These are phyloP conservation scores for Cryptococcus neoformans DNA, from an alignment of 1,284 basidiomycete species.

Conservation along the genomic window DNA sequence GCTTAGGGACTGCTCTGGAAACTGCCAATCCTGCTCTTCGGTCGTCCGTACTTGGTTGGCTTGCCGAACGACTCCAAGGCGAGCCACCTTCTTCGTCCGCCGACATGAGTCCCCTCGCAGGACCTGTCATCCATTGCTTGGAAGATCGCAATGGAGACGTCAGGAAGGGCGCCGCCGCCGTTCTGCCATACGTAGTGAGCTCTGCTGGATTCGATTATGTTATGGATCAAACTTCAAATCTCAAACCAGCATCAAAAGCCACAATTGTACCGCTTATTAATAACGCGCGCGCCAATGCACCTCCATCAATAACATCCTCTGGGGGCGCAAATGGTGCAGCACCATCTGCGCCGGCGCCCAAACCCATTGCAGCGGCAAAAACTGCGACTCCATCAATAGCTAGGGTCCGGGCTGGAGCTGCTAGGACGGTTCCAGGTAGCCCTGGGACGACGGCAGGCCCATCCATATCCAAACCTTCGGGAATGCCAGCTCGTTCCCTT, in stretches of 20 bases:
- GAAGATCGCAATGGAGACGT: constrained; percentile 93
- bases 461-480: constrained; percentile 15
- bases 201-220: constrained; percentile 81
- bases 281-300: constrained; percentile 49
- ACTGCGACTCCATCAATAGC: constrained; percentile 14
- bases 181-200: constrained; percentile 74
- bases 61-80: constrained; percentile 53
- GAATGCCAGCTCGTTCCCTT: constrained; percentile 34
- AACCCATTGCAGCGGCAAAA: constrained; percentile 23
- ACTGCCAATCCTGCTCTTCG: constrained; percentile 84
- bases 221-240: constrained; percentile 74
- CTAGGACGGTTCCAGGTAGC: constrained; percentile 10
- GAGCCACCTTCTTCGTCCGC: constrained; percentile 53
- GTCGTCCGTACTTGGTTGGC: constrained; percentile 78
- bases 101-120: constrained; percentile 73
- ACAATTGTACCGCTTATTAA: constrained; percentile 87
- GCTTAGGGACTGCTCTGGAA: constrained; percentile 77
- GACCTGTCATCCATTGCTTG: constrained; percentile 71
- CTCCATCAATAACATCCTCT: constrained; percentile 8
- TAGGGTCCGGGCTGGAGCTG: constrained; percentile 1
- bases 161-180: constrained; percentile 80
- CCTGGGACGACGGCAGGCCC: constrained; percentile 19
- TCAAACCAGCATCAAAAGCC: constrained; percentile 88
- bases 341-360: constrained; percentile 16
- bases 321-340: constrained; percentile 12